These are phyloP conservation scores for Paraurostyla sp. DNA, from an alignment of 73 alveolate species.

Conservation along the genomic window DNA sequence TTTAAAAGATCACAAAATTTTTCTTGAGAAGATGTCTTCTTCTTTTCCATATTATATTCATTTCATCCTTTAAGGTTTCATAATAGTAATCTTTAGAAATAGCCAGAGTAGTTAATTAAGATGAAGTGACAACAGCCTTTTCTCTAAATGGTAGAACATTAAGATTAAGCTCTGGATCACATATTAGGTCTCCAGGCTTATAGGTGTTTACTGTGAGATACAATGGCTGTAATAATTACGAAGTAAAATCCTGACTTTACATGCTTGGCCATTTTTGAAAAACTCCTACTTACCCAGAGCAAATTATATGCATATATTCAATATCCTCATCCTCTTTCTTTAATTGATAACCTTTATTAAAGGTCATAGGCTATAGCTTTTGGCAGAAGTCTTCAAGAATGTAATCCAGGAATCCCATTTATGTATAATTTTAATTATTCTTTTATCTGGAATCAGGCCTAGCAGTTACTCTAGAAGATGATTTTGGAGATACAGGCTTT, in stretches of 20 bases:
- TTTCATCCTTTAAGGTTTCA: constrained; percentile 18
- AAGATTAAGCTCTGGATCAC: constrained; percentile 43
- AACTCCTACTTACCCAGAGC: constrained; percentile 27
- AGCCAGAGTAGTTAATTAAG: neutral
- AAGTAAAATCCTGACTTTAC: neutral
- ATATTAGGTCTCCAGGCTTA: constrained; percentile 16
- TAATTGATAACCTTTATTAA: neutral
- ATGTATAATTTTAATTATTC: no score
- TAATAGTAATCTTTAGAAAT: constrained; percentile 30
- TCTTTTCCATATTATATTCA: constrained; percentile 10
- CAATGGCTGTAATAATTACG: neutral
- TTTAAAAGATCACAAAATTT: neutral
- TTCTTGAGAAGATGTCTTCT: constrained; percentile 1
- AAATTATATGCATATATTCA: constrained; percentile 34
- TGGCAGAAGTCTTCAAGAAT: neutral
- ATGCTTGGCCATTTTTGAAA: neutral
- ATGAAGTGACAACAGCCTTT: constrained; percentile 21
- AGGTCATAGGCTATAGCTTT: constrained; percentile 2
- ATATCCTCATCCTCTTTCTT: constrained; percentile 26
- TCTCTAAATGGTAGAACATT: constrained; percentile 35
- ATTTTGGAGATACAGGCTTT: neutral
- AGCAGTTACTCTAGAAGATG: no score
- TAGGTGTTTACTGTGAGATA: neutral
- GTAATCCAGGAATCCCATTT: neutral
- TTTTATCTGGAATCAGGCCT: no score